phyloP scores from a whole-genome alignment of 1,284 basidiomycete genomes.

The Volvariella surrecta region DNA sequence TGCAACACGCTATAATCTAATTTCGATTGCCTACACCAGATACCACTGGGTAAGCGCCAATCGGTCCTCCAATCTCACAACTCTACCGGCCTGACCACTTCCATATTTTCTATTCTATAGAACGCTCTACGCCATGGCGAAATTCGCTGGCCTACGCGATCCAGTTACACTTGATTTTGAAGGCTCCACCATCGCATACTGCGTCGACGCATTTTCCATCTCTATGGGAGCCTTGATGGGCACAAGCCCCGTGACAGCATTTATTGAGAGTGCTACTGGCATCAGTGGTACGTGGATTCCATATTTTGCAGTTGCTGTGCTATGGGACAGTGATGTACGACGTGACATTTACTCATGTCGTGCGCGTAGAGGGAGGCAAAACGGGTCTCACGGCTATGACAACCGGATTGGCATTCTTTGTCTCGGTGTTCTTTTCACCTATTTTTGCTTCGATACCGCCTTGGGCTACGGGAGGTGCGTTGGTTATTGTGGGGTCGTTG shows the following conservation, averaged over 20 bases:
- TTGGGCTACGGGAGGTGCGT: conserved; percentile 85
- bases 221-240: conserved; percentile 80
- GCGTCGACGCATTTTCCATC: conserved; percentile 76
- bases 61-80: not conserved
- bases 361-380: conserved; percentile 75
- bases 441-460: conserved; percentile 83
- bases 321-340: too few relatives aligned
- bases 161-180: conserved; percentile 85
- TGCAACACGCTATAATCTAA: conserved; percentile 3
- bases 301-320: too few relatives aligned
- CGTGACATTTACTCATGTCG: too few relatives aligned
- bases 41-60: conserved; percentile 28
- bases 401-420: conserved; percentile 75
- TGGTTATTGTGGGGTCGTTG: conserved; percentile 81
- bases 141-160: conserved; percentile 84
- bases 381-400: conserved; percentile 79
- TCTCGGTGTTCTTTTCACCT: conserved; percentile 85
- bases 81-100: too few relatives aligned
- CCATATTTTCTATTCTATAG: too few relatives aligned
- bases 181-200: conserved; percentile 79
- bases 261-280: conserved; percentile 78
- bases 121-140: conserved; percentile 87
- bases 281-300: conserved; percentile 45
- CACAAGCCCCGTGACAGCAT: conserved; percentile 83
- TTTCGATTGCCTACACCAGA: conserved; percentile 16